Evolutionary conservation across 148 eudicot genomes (phyloP).

Genomic region (Silene uniflora): DNA sequence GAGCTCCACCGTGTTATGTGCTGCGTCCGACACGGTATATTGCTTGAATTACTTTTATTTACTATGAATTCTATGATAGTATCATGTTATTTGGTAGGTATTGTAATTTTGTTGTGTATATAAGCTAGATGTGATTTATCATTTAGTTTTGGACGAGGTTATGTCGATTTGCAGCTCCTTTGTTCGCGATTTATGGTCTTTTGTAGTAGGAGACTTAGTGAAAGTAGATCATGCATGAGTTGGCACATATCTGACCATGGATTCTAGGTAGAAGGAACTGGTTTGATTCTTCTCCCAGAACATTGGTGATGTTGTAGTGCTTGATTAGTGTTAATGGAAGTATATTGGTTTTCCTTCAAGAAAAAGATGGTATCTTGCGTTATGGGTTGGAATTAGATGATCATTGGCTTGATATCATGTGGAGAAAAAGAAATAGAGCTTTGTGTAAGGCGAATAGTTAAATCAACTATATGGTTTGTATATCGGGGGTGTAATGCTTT

Average conservation of each 20-base stretch:
- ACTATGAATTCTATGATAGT: too few species aligned
- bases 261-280: not conserved
- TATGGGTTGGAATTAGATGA: not conserved
- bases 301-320: not conserved
- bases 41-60: not conserved
- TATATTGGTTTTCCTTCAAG: too few species aligned
- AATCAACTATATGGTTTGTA: too few species aligned
- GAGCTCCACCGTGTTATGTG: constrained; percentile 34
- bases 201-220: not conserved
- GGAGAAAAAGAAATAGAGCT: too few species aligned
- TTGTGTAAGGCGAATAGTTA: too few species aligned
- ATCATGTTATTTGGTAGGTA: not conserved
- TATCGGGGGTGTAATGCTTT: not conserved
- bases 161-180: not conserved
- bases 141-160: not conserved
- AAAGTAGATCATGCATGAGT: not conserved
- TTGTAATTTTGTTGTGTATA: not conserved
- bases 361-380: too few species aligned
- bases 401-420: not conserved
- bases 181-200: not conserved
- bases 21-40: constrained; percentile 45
- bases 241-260: not conserved
- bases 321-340: not conserved
- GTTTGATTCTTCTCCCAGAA: not conserved
- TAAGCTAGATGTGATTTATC: too few species aligned